Base-by-base conservation (phyloP, 2,329 filamentous ascomycete genomes). In the Apiospora hydei region DNA sequence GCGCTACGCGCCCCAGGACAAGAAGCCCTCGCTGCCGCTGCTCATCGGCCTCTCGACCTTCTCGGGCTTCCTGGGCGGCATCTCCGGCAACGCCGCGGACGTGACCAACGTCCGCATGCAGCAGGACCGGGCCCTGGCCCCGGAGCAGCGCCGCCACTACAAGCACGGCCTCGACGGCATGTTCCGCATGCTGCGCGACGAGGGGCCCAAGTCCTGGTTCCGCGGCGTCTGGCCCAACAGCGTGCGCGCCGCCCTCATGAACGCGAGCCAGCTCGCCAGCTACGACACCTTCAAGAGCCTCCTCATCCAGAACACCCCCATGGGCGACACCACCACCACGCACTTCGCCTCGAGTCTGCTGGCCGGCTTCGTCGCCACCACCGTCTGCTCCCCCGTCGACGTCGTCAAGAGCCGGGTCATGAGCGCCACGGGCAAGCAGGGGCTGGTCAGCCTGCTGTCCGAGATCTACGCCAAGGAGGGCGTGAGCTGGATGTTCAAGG, bases 31-130 rank as follows among this genome's bases (percentile, higher is more conserved):
- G 2, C 91, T 98, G 77, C 86, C 91, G 14, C 87, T 90, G n/a
- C 91, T 99, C 13, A 88, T 98, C 75, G 93, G 89, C 75, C 93
- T 98, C 83, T 94, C 96, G 70, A 92, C 91, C 34, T 84, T 90
- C 41, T 96, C 96, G 10, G 96, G 96, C 69, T 94, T 98, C 80
- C 83, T 97, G 3, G 96, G 96, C 74, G 96, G 96, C 69, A 85
- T 98, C 67, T 93, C 92, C 7, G 96, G 96, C 75, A 99, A 98
- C 84, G 95, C 95, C 3, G 96, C 95, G 75, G 96, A 99, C 81
- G 95, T 99, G 46, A 88, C 98, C 79, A 99, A 99, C 83, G 96
- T 99, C 69, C 94, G 96, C 76, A 99, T 99, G 96, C 96, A 99
- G 84, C 94, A 97, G 83, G 96, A 92, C 79, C 92, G 93, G 2